These are phyloP conservation scores for Daldinia decipiens DNA, from an alignment of 495 filamentous ascomycete genomes.

Conservation along the genomic window DNA sequence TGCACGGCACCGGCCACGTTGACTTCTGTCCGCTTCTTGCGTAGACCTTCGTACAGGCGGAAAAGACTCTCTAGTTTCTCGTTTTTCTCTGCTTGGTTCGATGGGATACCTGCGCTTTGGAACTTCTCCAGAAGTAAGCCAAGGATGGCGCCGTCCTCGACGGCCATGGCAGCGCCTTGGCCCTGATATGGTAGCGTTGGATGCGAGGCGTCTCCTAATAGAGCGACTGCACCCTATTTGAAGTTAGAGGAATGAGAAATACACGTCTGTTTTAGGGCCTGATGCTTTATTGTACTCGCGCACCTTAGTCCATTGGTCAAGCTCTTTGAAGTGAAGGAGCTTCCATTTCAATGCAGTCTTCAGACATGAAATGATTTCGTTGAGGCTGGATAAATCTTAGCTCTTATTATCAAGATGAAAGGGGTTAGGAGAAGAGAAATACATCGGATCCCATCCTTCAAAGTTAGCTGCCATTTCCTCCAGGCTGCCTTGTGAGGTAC, in stretches of 20 bases:
- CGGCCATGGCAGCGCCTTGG: not conserved
- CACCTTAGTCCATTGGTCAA: conserved; percentile 1
- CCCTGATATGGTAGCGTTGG: conserved; percentile 1
- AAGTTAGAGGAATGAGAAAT: not conserved
- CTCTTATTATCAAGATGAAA: not conserved
- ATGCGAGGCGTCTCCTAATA: not conserved
- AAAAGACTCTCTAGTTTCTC: not conserved
- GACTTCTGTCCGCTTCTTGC: not conserved
- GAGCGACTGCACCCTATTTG: not conserved
- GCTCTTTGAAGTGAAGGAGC: not conserved
- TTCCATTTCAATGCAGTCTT: conserved; percentile 1
- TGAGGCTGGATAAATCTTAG: not conserved
- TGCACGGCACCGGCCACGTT: not conserved
- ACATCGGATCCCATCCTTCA: conserved; percentile 2
- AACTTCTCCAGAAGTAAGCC: not conserved
- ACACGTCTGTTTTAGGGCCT: too few species aligned
- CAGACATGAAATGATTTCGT: not conserved
- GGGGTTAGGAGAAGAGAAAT: not conserved
- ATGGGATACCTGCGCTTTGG: not conserved
- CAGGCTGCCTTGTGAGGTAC: not conserved
- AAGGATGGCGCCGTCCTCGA: not conserved
- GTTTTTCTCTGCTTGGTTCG: not conserved
- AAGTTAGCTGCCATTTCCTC: not conserved
- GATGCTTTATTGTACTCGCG: not conserved
- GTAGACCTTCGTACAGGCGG: not conserved